Percentiles rank a stretch among this genome's conserved stretches.
Conservation (phyloP, 306 rosid genomes). For the Prunus kanzakura region DNA sequence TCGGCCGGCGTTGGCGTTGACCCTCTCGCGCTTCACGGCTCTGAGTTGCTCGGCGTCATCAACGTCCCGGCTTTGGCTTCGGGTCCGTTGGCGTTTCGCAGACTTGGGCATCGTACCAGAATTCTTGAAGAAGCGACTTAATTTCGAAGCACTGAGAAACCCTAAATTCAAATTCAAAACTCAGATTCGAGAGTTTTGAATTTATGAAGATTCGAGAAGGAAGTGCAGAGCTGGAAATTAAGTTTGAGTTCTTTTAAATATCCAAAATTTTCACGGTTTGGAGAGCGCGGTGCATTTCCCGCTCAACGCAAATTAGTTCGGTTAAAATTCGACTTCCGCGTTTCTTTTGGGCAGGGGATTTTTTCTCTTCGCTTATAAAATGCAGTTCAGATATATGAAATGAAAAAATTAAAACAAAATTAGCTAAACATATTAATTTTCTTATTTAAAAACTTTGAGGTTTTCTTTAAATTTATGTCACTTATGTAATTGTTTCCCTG, state of each 20-base stretch:
- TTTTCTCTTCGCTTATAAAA: no score
- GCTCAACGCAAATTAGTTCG: not conserved
- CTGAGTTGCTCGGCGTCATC: slow-evolving; percentile 14
- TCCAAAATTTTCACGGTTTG: not conserved
- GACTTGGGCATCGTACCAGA: slow-evolving; percentile 5
- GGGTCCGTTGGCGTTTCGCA: not conserved
- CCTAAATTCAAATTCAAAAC: not conserved
- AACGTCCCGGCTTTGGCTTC: not conserved
- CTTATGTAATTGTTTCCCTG: no score
- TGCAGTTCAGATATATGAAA: no score
- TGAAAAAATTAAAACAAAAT: no score
- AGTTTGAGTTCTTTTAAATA: not conserved
- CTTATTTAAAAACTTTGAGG: no score
- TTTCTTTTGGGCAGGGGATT: no score
- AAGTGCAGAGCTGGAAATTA: not conserved
- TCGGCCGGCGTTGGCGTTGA: not conserved
- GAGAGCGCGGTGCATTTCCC: not conserved
- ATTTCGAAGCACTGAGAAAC: not conserved
- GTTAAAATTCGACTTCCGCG: no score
- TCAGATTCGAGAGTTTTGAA: not conserved
- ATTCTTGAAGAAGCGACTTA: not conserved
- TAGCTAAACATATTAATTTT: no score
- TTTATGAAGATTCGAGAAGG: not conserved
- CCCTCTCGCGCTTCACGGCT: slow-evolving; percentile 45
- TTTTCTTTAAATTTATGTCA: no score